Evolutionary conservation across 768 basidiomycete species (phyloP), one percentile per base, ranked within the genome.

Genomic region (Xerocomus potaroensis): DNA sequence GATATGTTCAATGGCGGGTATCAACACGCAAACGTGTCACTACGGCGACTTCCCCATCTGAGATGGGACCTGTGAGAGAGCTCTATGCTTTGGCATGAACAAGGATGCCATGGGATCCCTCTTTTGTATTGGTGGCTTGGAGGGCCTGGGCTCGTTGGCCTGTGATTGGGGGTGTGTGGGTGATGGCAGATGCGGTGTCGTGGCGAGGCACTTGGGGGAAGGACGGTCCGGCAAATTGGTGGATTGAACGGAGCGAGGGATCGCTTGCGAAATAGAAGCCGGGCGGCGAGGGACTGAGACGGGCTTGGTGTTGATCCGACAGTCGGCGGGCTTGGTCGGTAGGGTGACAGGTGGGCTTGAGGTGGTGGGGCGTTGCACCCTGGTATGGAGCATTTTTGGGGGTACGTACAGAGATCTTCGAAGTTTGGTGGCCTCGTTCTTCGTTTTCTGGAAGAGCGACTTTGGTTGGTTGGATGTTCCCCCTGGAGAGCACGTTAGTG

Each of bases 41-140:
- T 52, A 38, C 58, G 60, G 27, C 51, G 48, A 24, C 57, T 41
- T 51, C 22, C 58, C 59, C 18, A 45, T 37, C 51, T 67, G 68
- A 51, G 69, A 64, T 35, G 77, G 73, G 4, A 70, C 72, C 54
- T 81, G 80, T 19, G 79, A 79, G 56, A 79, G 67, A 19, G 79
- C 73, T 48, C 83, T 81, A 52, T 81, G 84, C 65, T 87, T 89
- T 43, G 87, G 87, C 64, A 89, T 82, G 65, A 90, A 90, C 9
- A 78, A 55, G 3, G 71, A 62, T 31, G 73, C 56, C 78, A 80
- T 79, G 19, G 80, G 81, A 61, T 86, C 79, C 65, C 74, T 86
- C 72, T 80, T 85, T 49, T 65, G 58, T 49, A 67, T 53, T 10
- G 69, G 64, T 27, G 69, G 46, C 56, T 72, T 75, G 43, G 67